Base-by-base conservation (phyloP, 306 rosid genomes). In the Quillaja saponaria region DNA sequence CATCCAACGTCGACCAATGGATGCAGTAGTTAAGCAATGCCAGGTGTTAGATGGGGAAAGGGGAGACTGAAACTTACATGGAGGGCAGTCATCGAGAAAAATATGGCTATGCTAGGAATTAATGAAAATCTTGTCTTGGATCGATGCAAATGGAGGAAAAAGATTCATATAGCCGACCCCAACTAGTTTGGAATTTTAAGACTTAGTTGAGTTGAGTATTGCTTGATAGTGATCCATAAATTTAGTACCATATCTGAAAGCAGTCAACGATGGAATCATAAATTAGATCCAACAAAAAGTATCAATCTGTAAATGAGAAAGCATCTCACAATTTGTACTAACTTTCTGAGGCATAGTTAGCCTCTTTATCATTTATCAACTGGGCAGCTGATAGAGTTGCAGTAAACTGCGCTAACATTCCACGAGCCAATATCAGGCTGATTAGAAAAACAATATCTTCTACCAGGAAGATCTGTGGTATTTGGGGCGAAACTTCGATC, bases 361-460 rank as follows among this genome's bases (percentile, higher is more conserved):
- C 91, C 82, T 94, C 99, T 67, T 87, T 90, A 10, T 94, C 96
- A 66, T 85, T 69, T 70, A 94, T 85, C 79, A 94, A 76, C 68
- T 83, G 57, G 9, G 99, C 95, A 48, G 97, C 55, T 54, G 81
- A 60, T 63, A 94, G 72, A 35, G 97, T 73, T 56, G 86, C 63
- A 15, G 91, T 63, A 34, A 94, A 85, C 66, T 94, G 97, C 8
- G 90, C 94, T n/a, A 71, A 94, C 63, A 78, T 94, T 94, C 99
- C 99, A 94, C 59, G 89, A 80, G 69, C 99, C 96, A 72, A 89
- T 80, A 64, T 94, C 99, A 39, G 97, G 99, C 83, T 89, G 99
- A 78, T 94, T 94, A 40, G 99, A 91, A 80, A 94, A 94, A 78
- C 99, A 87, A 74, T 94, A 94, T 74, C 99, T 80, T 81, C 99